phyloP scores from a whole-genome alignment of 345 rosid genomes.

The Fremontodendron californicum region DNA sequence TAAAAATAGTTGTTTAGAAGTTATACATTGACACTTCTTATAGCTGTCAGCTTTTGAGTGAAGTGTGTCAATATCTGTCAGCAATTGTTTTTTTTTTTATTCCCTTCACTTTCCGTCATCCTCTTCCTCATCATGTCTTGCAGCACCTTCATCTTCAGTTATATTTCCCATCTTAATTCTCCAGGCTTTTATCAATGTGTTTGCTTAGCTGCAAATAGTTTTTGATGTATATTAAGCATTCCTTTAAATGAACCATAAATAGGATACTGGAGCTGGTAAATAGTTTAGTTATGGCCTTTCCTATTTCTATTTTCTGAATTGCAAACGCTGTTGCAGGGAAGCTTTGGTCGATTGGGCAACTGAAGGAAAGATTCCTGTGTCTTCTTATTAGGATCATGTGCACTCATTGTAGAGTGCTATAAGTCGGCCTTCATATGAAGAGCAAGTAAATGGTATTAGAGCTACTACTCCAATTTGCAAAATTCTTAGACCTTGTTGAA shows the following conservation, averaged over 20 bases:
- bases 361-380: conserved; percentile 29
- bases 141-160: neutral
- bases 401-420: conserved; percentile 25
- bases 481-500: conserved; percentile 16
- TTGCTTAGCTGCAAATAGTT: conserved; percentile 6
- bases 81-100: neutral
- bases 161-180: conserved; percentile 7
- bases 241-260: conserved; percentile 13
- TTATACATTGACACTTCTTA: neutral
- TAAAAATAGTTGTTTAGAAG: neutral
- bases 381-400: conserved; percentile 29
- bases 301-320: conserved; percentile 31
- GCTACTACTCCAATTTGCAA: conserved; percentile 19
- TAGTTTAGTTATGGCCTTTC: conserved; percentile 26
- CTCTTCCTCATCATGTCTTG: neutral
- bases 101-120: neutral
- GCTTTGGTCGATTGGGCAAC: conserved; percentile 30
- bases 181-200: neutral
- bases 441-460: conserved; percentile 22
- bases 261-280: conserved; percentile 26
- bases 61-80: neutral
- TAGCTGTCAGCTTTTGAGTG: neutral
- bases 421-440: conserved; percentile 12
- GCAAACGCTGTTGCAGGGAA: conserved; percentile 47
- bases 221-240: neutral